Evolutionary conservation across 228 moss, liverwort and hornwort species (phyloP), one percentile per base, ranked within the genome.

Genomic region (Sphagnum fallax): DNA sequence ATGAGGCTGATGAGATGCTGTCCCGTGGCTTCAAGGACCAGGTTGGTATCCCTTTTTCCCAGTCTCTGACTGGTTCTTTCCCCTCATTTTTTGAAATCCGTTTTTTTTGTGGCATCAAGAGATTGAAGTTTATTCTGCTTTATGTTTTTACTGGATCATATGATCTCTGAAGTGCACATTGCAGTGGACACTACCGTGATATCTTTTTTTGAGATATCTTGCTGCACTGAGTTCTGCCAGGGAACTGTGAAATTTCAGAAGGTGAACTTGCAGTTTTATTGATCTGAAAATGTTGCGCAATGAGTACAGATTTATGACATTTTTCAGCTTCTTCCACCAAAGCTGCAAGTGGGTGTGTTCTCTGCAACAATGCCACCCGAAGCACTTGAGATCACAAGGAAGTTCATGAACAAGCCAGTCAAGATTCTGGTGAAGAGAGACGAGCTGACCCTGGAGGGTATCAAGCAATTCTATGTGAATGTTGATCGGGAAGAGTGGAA

Each of bases 1-100:
- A 67, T 18, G 67, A 67, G 52, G 67, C 67, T 10, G 67, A 67
- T 52, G 67, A 67, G 67, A 67, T 67, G 67, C 67, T 67, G 13
- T 67, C 67, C 52, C 52, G 52, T 52, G 67, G 67, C 12, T 67
- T 67, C 16, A 67, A 67, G 50, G 67, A 67, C 16, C 67, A 67
- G 67, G 67, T 67, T 16, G 14, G 67, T 67, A 16, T 12, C 9
- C 12, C 55, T 55, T 55, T 55, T 1, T 12, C 4, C 52, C 16
- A 4, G 10, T 49, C 47, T 67, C 2, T 55, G 55, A 51, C 10
- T 6, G 6, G 10, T 8, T 55, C 4, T 4, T 55, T 8, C 0
- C 8, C 55, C 55, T 55, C 55, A 55, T 8, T 8, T 55, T 8
- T 8, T 55, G 12, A 55, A 12, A 55, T 8, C 55, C 4, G 8